Conservation (phyloP, 257 asterid genomes). For the Nicotiana noctiflora region DNA sequence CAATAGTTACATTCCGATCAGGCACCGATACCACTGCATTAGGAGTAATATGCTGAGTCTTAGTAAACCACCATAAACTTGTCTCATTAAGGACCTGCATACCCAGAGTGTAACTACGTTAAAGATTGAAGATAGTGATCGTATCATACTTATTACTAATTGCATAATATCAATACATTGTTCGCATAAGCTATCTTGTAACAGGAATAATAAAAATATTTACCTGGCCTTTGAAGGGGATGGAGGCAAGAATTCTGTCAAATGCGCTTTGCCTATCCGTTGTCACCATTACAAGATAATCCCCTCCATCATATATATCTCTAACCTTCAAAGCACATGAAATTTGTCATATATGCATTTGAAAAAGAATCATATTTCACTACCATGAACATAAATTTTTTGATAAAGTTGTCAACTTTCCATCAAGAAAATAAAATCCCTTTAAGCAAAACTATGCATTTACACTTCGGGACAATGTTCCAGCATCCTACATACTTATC, state of each 20-base stretch:
- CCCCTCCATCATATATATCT: conserved; percentile 82
- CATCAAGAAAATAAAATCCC: neutral
- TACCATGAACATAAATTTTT: too few species aligned
- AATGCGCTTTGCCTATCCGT: conserved; percentile 96
- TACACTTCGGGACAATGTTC: neutral
- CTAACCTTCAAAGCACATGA: conserved; percentile 59
- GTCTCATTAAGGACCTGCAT: conserved; percentile 87
- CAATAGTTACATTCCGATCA: conserved; percentile 84
- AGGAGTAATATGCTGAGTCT: conserved; percentile 72
- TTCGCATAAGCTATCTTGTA: neutral
- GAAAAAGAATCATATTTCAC: neutral
- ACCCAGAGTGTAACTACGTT: neutral
- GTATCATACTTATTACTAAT: neutral
- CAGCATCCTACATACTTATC: neutral
- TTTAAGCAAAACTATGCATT: neutral
- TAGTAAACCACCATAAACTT: conserved; percentile 89
- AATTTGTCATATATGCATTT: too few species aligned
- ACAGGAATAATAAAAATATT: neutral
- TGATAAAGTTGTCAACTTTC: neutral
- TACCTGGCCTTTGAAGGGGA: conserved; percentile 97
- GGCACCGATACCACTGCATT: conserved; percentile 82
- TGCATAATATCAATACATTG: neutral
- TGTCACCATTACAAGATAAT: conserved; percentile 76
- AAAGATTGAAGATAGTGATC: neutral
- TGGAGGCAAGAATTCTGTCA: conserved; percentile 88